phyloP scores from a whole-genome alignment of 305 asterid species.

The Solanum hybrid region DNA sequence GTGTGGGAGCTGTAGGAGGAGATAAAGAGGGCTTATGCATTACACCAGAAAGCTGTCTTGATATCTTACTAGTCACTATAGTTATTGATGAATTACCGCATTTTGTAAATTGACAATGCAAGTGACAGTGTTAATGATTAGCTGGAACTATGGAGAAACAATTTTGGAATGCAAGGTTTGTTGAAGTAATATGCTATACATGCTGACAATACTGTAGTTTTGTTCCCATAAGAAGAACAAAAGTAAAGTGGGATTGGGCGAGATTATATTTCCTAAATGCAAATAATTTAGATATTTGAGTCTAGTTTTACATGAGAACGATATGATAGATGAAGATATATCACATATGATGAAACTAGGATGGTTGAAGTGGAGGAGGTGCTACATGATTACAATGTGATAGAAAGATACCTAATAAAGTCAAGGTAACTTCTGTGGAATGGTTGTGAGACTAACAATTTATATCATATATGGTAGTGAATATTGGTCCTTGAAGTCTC shows the following conservation, averaged over 20 bases:
- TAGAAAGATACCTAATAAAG: background rate
- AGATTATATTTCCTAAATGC: background rate
- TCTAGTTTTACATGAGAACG: background rate
- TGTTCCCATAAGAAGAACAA: background rate
- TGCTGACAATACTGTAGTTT: background rate
- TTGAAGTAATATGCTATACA: background rate
- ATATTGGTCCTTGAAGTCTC: background rate
- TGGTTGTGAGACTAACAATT: background rate
- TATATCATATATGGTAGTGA: background rate
- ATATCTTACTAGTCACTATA: background rate
- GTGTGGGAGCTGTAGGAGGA: background rate
- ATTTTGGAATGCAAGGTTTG: background rate
- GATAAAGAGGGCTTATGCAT: background rate
- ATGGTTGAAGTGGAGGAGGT: background rate
- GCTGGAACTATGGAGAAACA: background rate
- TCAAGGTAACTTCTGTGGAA: background rate
- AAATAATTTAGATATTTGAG: background rate
- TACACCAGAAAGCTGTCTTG: too few relatives aligned
- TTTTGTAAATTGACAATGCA: background rate
- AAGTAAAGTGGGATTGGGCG: background rate
- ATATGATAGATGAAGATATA: background rate
- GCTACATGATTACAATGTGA: background rate
- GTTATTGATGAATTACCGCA: background rate
- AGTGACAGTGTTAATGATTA: background rate
- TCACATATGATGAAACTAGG: background rate